phyloP scores from a whole-genome alignment of 106 monocot species.

The Agapanthus africanus region DNA sequence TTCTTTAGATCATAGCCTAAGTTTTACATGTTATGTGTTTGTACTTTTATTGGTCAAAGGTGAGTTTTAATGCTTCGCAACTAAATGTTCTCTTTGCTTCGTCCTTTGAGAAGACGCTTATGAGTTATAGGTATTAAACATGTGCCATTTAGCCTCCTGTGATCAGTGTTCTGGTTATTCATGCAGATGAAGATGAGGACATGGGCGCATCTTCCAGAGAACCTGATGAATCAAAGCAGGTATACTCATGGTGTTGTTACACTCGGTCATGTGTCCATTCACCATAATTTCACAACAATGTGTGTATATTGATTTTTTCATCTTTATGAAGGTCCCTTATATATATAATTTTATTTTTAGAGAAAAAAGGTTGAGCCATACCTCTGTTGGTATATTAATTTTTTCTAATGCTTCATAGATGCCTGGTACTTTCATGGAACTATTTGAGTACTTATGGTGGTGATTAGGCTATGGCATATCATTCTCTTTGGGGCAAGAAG shows the following conservation, averaged over 20 bases:
- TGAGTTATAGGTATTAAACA: neutral
- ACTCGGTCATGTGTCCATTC: neutral
- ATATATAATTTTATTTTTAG: no score
- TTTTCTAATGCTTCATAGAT: neutral
- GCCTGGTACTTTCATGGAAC: neutral
- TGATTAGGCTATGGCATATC: neutral
- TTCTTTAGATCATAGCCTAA: neutral
- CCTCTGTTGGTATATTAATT: neutral
- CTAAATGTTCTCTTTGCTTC: neutral
- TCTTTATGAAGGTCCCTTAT: neutral
- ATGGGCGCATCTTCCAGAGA: slow-evolving; percentile 9
- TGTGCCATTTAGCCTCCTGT: neutral
- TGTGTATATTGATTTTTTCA: neutral
- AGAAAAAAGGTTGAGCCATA: no score
- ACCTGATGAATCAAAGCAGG: slow-evolving; percentile 8
- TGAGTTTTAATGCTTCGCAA: neutral
- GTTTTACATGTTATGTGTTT: neutral
- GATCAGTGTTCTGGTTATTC: neutral
- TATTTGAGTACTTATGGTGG: neutral
- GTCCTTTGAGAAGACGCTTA: neutral
- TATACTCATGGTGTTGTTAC: neutral
- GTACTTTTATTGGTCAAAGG: neutral
- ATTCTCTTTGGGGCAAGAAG: neutral
- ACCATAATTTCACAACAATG: neutral
- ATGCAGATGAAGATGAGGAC: slow-evolving; percentile 9